Base-by-base conservation (phyloP, 352 stramenopile species). In the Phytophthora gonapodyides region DNA sequence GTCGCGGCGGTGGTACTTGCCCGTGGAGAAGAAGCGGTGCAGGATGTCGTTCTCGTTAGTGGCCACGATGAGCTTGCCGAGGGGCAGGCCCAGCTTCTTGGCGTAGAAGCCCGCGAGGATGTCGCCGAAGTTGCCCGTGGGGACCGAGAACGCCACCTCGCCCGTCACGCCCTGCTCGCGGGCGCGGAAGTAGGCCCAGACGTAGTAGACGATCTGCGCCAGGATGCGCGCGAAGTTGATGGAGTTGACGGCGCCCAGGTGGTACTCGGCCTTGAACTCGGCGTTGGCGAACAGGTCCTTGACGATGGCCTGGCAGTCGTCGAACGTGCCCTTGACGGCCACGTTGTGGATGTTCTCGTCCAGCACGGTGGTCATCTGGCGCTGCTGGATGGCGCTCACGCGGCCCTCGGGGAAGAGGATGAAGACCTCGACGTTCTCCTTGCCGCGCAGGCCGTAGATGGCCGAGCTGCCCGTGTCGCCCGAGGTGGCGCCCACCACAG, bases 41-140 rank as follows among this genome's bases (percentile, higher is more conserved):
- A 99, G 78, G 61, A 99, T 99, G 67, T 99, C 97, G 74, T 99
- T 99, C 76, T 99, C 97, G 76, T 99, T 99, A 10, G 97, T 99
- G n/a, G 97, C 96, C 30, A 99, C 95, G 37, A 99, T 87, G 19
- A 99, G 86, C 69, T 98, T 96, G 21, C 88, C 94, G 47, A 99
- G 87, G 0, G 96, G 96, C 17, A 99, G 68, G 45, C 97, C 97
- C 6, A 96, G 72, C 56, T 89, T 88, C 69, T 94, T 88, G 58
- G 97, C 92, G 78, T 99, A 99, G 66, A 98, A 99, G 8, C 97
- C 97, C 5, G 97, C 97, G 42, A 99, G 80, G 63, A 99, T 97
- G 80, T 99, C 97, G 31, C 97, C 97, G 81, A 99, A 99, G 85
- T 99, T 99, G 68, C 97, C 97, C 19, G 97, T 99, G 5, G 97